phyloP scores from a whole-genome alignment of 345 rosid species.

The Citrus unshiu region DNA sequence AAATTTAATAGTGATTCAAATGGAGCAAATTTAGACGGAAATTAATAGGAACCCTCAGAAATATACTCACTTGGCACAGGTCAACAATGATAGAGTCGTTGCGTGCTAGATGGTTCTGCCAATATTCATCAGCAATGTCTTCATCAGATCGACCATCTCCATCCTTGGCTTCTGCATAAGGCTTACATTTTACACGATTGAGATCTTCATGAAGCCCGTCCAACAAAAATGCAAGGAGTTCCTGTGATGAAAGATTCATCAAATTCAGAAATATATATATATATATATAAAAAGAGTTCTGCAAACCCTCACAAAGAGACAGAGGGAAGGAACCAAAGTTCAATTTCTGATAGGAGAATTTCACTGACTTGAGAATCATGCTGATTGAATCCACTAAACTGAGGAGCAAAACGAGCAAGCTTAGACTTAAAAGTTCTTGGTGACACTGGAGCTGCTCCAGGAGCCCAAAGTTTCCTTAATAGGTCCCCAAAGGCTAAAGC shows the following conservation, averaged over 20 bases:
- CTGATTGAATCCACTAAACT: constrained; percentile 94
- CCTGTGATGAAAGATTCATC: constrained; percentile 46
- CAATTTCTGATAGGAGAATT: constrained; percentile 19
- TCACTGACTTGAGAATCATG: constrained; percentile 97
- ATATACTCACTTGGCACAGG: constrained; percentile 75
- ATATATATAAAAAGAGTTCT: constrained; percentile 1
- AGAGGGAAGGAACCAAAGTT: constrained; percentile 19
- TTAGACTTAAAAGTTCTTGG: constrained; percentile 91
- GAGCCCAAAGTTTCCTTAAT: constrained; percentile 89
- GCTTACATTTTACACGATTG: constrained; percentile 87
- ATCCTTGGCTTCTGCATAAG: constrained; percentile 88
- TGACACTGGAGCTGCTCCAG: constrained; percentile 80
- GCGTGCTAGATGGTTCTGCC: constrained; percentile 86
- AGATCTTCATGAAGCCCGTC: constrained; percentile 99
- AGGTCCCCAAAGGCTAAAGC: constrained; percentile 94
- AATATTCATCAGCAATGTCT: constrained; percentile 95
- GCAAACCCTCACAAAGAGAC: constrained; percentile 16
- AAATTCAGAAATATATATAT: constrained; percentile 12
- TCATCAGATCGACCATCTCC: constrained; percentile 76
- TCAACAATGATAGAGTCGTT: constrained; percentile 90
- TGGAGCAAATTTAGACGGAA: constrained; percentile 11
- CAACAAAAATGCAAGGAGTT: constrained; percentile 87
- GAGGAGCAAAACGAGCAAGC: constrained; percentile 96
- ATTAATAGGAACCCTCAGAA: constrained; percentile 23
- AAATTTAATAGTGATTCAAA: constrained; percentile 6